Percentiles rank a stretch among this genome's conserved stretches.
Conservation (phyloP, 2,329 filamentous ascomycete genomes). For the Xylaria digitata region DNA sequence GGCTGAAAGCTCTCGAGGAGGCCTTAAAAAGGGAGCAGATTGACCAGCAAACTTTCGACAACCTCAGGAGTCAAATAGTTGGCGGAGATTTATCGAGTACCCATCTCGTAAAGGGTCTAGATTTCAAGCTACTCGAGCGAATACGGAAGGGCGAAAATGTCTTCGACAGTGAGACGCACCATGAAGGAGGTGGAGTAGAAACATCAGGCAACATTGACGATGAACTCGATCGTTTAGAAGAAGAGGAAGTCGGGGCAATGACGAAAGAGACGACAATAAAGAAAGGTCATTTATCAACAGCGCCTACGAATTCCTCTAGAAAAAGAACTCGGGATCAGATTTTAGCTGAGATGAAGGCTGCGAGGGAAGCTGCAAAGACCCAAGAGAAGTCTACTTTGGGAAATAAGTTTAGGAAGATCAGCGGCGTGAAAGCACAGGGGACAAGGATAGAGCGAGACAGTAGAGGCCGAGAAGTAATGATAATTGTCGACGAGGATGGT, state of each 20-base stretch:
- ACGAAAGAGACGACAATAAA: constrained; percentile 66
- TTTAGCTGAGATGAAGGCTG: constrained; percentile 73
- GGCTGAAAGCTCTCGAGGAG: constrained; percentile 83
- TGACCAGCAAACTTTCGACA: constrained; percentile 81
- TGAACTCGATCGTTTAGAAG: constrained; percentile 70
- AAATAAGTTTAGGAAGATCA: constrained; percentile 73
- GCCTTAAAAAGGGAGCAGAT: constrained; percentile 86
- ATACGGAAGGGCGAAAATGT: constrained; percentile 77
- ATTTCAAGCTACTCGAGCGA: constrained; percentile 81
- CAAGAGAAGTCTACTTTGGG: constrained; percentile 64
- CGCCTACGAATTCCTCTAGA: constrained; percentile 63
- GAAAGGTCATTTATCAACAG: constrained; percentile 69
- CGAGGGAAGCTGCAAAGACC: constrained; percentile 69
- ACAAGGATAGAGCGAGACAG: constrained; percentile 70
- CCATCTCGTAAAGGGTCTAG: constrained; percentile 91
- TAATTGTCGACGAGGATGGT: constrained; percentile 73
- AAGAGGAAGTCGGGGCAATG: constrained; percentile 64
- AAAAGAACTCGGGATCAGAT: constrained; percentile 75
- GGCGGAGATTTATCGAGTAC: constrained; percentile 84
- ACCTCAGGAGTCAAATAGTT: constrained; percentile 78
- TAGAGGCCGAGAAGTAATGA: constrained; percentile 71
- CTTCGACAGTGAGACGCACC: constrained; percentile 51
- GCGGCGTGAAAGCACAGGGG: constrained; percentile 63
- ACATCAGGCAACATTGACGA: constrained; percentile 68
- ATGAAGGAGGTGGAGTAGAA: constrained; percentile 50